phyloP scores from a whole-genome alignment of 1,139 yeast genomes.

The Suhomyces choctaworum region DNA sequence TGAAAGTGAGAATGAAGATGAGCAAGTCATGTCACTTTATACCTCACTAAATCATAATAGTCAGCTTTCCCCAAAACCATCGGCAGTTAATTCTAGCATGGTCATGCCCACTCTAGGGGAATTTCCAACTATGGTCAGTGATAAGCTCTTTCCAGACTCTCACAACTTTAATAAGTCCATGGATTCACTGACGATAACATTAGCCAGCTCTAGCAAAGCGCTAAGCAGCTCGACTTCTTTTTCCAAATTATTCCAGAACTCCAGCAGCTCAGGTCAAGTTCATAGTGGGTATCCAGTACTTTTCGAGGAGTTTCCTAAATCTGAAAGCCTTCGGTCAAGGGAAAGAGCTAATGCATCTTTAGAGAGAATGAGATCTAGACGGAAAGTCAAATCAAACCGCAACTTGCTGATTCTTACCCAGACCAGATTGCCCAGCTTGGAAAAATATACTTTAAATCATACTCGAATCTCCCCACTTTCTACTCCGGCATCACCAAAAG shows the following conservation, averaged over 20 bases:
- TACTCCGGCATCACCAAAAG: conserved; percentile 14
- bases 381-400: conserved; percentile 51
- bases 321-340: conserved; percentile 44
- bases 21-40: conserved; percentile 52
- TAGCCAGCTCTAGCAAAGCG: neutral
- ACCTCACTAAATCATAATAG: conserved; percentile 37
- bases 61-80: conserved; percentile 28
- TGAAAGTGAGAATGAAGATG: conserved; percentile 52
- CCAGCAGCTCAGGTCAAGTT: conserved; percentile 3
- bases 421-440: conserved; percentile 25
- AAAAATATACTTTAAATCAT: conserved; percentile 7
- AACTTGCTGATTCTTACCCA: conserved; percentile 33
- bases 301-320: conserved; percentile 32
- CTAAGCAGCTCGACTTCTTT: neutral
- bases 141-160: conserved; percentile 12
- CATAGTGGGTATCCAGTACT: conserved; percentile 16
- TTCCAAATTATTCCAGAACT: conserved; percentile 15
- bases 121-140: conserved; percentile 40
- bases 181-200: conserved; percentile 4
- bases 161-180: conserved; percentile 4
- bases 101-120: conserved; percentile 48
- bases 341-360: conserved; percentile 70
- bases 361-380: conserved; percentile 59
- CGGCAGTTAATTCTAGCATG: conserved; percentile 17
- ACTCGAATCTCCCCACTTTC: conserved; percentile 10